Evolutionary conservation across 495 filamentous ascomycete genomes (phyloP).

Genomic region (Xylaria venustula): DNA sequence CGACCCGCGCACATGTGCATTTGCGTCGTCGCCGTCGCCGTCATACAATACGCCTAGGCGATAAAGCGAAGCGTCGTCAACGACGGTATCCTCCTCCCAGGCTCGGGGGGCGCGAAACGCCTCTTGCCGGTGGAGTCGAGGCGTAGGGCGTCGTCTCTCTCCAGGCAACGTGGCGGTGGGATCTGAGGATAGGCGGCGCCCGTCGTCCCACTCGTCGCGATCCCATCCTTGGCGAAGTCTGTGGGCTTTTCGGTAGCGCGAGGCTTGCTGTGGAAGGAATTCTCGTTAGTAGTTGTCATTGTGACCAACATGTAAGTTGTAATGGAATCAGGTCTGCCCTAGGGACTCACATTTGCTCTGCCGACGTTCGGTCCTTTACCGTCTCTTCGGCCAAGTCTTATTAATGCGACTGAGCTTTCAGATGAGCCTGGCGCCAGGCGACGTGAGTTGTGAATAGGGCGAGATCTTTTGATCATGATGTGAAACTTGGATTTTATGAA

Average conservation of each 20-base stretch:
- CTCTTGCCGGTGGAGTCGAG: conserved; percentile 41
- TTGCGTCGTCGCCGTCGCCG: not conserved
- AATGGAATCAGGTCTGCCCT: too few relatives aligned
- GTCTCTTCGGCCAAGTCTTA: not conserved
- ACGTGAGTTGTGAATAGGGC: not conserved
- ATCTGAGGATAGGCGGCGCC: conserved; percentile 28
- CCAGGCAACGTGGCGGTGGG: conserved; percentile 24
- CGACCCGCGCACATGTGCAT: conserved; percentile 28
- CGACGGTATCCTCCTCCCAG: conserved; percentile 16
- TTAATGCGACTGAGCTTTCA: too few relatives aligned
- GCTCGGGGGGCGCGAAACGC: conserved; percentile 38
- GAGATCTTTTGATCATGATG: not conserved
- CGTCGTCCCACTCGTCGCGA: conserved; percentile 22
- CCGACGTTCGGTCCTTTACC: not conserved
- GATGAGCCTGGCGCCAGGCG: not conserved
- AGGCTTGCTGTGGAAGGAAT: too few relatives aligned
- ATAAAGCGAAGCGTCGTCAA: conserved; percentile 35
- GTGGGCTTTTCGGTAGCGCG: not conserved
- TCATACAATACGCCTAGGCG: conserved; percentile 37
- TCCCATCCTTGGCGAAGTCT: conserved; percentile 5
- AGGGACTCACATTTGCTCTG: conserved; percentile 2
- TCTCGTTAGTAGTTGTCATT: not conserved
- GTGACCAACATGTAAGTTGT: too few relatives aligned
- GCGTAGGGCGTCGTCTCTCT: conserved; percentile 26
- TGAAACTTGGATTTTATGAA: not conserved